These are phyloP conservation scores for Tetracladium marchalianum DNA, from an alignment of 495 filamentous ascomycete genomes.

Conservation along the genomic window DNA sequence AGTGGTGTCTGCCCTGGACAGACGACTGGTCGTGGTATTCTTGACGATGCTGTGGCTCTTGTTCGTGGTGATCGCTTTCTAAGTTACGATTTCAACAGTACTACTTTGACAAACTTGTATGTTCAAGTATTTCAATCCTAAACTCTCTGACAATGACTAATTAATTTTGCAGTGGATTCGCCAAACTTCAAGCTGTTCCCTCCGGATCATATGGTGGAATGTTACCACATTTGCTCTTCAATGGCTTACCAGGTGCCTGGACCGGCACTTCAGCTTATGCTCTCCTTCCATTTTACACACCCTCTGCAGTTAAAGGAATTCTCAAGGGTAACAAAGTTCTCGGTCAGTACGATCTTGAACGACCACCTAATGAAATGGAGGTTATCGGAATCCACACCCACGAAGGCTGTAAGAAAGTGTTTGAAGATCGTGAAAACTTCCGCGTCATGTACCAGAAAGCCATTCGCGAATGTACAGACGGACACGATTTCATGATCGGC, in stretches of 20 bases:
- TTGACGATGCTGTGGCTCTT: constrained; percentile 76
- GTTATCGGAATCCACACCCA: constrained; percentile 27
- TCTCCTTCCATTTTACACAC: constrained; percentile 31
- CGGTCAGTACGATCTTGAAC: constrained; percentile 24
- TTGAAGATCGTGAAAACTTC: constrained; percentile 30
- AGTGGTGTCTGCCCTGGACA: constrained; percentile 74
- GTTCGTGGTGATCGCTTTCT: constrained; percentile 84
- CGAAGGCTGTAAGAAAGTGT: constrained; percentile 28
- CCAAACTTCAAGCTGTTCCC: constrained; percentile 67
- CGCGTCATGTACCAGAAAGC: constrained; percentile 29
- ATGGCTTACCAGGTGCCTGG: constrained; percentile 20
- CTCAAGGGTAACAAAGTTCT: constrained; percentile 39
- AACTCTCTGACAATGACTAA: constrained; percentile 25
- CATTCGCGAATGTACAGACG: constrained; percentile 24
- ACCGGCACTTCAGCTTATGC: constrained; percentile 26
- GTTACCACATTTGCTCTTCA: constrained; percentile 17
- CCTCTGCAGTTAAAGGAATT: constrained; percentile 35
- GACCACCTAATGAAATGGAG: constrained; percentile 20
- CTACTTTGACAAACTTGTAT: constrained; percentile 75
- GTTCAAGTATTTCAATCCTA: constrained; percentile 18
- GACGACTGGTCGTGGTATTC: constrained; percentile 71
- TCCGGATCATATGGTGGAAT: constrained; percentile 40
- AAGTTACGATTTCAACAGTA: constrained; percentile 61
- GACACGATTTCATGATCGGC: constrained; percentile 31
- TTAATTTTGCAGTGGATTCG: constrained; percentile 53